Evolutionary conservation across 495 filamentous ascomycete genomes (phyloP).

Genomic region (Articulospora tetracladia): DNA sequence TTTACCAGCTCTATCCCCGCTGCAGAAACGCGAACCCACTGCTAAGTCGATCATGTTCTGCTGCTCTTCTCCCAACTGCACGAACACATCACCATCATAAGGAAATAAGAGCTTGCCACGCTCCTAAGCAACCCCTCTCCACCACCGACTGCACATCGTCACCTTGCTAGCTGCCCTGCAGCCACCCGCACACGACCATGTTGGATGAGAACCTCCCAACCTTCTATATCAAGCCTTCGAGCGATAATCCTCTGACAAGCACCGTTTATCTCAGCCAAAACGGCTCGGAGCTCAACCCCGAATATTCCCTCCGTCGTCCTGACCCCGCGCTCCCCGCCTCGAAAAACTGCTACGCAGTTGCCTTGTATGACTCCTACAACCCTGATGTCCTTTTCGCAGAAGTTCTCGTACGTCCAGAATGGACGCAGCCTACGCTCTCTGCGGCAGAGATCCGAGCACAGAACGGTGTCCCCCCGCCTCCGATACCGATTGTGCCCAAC

Average conservation of each 20-base stretch:
- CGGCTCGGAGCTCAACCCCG: conserved; percentile 72
- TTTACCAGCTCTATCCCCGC: neutral
- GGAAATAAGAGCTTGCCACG: conserved; percentile 4
- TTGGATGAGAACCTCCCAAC: conserved; percentile 92
- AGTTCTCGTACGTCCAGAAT: conserved; percentile 78
- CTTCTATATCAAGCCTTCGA: conserved; percentile 34
- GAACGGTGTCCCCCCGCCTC: conserved; percentile 57
- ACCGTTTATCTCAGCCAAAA: conserved; percentile 72
- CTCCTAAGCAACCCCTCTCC: neutral
- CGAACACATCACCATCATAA: conserved; percentile 10
- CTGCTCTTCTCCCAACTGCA: neutral
- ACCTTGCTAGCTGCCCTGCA: conserved; percentile 11
- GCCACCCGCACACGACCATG: conserved; percentile 47
- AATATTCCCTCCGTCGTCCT: conserved; percentile 73
- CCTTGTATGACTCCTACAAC: conserved; percentile 78
- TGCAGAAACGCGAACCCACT: neutral
- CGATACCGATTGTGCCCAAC: conserved; percentile 72
- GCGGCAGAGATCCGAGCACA: conserved; percentile 69
- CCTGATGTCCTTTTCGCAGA: conserved; percentile 83
- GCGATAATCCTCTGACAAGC: conserved; percentile 43
- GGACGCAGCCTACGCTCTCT: conserved; percentile 75
- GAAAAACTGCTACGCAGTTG: conserved; percentile 80
- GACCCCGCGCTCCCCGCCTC: conserved; percentile 65
- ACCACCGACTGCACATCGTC: neutral
- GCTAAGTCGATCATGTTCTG: conserved; percentile 10